Conservation (phyloP, 805 yeast species). For the Torulaspora franciscae region DNA sequence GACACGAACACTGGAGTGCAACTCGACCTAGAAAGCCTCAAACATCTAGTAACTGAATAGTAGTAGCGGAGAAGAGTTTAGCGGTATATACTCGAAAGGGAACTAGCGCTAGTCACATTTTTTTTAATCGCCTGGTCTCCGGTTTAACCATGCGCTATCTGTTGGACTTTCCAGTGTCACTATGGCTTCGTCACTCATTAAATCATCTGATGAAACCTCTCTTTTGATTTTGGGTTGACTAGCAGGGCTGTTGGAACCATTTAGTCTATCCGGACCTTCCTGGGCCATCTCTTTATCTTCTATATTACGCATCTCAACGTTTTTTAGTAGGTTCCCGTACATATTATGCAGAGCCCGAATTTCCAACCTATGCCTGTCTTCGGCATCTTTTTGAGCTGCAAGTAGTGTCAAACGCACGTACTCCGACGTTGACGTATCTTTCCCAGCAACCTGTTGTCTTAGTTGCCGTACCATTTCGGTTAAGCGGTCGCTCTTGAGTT, state of each 20-base stretch:
- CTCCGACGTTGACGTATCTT: neutral
- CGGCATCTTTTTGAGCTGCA: neutral
- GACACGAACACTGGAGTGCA: constrained; percentile 16
- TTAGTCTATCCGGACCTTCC: neutral
- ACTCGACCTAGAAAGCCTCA: constrained; percentile 23
- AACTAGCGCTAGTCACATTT: neutral
- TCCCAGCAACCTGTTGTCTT: neutral
- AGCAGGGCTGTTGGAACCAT: neutral
- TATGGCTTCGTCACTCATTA: neutral
- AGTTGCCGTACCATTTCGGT: neutral
- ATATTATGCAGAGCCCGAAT: neutral
- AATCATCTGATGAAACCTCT: neutral
- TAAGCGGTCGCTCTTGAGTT: constrained; percentile 6
- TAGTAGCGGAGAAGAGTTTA: neutral
- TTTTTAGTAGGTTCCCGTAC: neutral
- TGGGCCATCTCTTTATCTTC: neutral
- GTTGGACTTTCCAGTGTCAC: neutral
- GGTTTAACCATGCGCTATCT: neutral
- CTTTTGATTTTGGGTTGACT: neutral
- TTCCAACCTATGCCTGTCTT: neutral
- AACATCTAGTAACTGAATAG: constrained; percentile 18
- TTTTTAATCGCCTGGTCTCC: neutral
- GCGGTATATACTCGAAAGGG: neutral
- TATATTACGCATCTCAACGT: neutral
- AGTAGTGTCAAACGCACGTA: neutral